Evolutionary conservation across 257 asterid species (phyloP).

Genomic region (Ligustrum vulgare): DNA sequence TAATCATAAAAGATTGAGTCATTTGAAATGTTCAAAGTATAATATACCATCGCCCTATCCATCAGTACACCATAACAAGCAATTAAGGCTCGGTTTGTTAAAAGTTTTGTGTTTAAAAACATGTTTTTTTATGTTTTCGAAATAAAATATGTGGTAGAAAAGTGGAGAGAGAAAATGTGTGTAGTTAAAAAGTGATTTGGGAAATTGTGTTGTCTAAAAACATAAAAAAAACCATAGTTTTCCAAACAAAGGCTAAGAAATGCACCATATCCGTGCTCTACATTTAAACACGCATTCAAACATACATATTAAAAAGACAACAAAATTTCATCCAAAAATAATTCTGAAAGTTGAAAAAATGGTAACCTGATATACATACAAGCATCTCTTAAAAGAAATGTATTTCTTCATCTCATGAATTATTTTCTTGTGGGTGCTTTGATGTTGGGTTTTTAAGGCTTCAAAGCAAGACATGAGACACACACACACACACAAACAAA

Average conservation of each 20-base stretch:
- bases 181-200: no score
- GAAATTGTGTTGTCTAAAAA: no score
- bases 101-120: no score
- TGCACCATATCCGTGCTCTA: neutral
- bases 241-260: no score
- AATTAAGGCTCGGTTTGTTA: no score
- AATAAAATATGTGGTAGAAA: no score
- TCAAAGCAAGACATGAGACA: neutral
- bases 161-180: no score
- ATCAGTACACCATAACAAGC: slow-evolving; percentile 15
- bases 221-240: no score
- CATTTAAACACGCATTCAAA: neutral
- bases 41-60: slow-evolving; percentile 11
- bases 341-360: neutral
- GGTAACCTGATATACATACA: neutral
- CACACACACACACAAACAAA: no score
- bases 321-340: neutral
- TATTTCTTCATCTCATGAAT: neutral
- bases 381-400: neutral
- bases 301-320: slow-evolving; percentile 9
- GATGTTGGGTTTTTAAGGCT: neutral
- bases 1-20: slow-evolving; percentile 9
- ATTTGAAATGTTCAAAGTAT: slow-evolving; percentile 7
- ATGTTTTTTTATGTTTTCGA: no score
- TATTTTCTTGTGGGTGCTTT: neutral